A percentile compares a stretch with the other conserved stretches of the same genome.
Evolutionary conservation across 1,284 basidiomycete genomes (phyloP).

Genomic region (Athelia sp.): DNA sequence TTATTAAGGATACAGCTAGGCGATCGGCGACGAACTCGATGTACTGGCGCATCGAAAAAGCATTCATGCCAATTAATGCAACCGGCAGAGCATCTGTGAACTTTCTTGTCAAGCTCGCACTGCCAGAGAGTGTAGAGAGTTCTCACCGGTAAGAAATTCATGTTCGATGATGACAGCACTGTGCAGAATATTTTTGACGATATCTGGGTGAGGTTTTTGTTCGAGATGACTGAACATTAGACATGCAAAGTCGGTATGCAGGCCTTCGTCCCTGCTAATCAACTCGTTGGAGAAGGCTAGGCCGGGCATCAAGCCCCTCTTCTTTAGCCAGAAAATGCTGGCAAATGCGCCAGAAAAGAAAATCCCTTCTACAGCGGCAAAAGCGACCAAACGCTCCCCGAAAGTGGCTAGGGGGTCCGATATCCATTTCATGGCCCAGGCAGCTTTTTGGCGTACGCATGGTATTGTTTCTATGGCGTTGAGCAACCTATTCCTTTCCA

Average conservation of each 20-base stretch:
- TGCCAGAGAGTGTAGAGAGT: not conserved
- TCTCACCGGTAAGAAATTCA: slow-evolving; percentile 73
- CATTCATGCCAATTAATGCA: slow-evolving; percentile 51
- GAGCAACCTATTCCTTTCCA: slow-evolving; percentile 84
- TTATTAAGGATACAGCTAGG: slow-evolving; percentile 64
- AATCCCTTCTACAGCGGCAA: slow-evolving; percentile 98
- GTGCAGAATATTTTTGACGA: slow-evolving; percentile 71
- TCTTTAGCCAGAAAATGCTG: slow-evolving; percentile 98
- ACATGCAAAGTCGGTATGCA: slow-evolving; percentile 98
- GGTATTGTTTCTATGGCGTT: slow-evolving; percentile 94
- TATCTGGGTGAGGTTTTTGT: slow-evolving; percentile 76
- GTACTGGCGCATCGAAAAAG: slow-evolving; percentile 61
- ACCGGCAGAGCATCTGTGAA: slow-evolving; percentile 37
- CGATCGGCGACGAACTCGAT: slow-evolving; percentile 78
- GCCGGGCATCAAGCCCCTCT: slow-evolving; percentile 97
- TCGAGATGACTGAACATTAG: slow-evolving; percentile 87
- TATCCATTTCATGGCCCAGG: slow-evolving; percentile 95
- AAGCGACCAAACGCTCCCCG: slow-evolving; percentile 90
- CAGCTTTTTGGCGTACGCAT: slow-evolving; percentile 87
- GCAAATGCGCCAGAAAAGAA: slow-evolving; percentile 97
- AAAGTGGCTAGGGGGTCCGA: slow-evolving; percentile 81
- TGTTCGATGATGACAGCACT: slow-evolving; percentile 86
- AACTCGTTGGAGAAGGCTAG: slow-evolving; percentile 97
- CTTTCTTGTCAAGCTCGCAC: not conserved
- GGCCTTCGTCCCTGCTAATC: slow-evolving; percentile 96